These are phyloP conservation scores for Lenzites betulinus DNA, from an alignment of 768 basidiomycete species.

Conservation along the genomic window DNA sequence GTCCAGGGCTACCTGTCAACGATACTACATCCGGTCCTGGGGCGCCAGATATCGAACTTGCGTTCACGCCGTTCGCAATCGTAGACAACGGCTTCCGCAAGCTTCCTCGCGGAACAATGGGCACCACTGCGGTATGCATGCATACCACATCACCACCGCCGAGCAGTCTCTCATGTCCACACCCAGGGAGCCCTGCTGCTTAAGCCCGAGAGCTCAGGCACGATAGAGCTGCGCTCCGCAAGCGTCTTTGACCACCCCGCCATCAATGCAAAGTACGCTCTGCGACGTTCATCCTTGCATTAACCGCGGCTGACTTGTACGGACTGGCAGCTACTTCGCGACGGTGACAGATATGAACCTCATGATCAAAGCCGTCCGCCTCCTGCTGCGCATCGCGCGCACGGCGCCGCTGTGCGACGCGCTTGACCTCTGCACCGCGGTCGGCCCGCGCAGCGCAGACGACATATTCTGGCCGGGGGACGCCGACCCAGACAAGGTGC, in stretches of 20 bases:
- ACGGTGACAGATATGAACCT: slow-evolving; percentile 15
- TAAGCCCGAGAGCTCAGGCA: slow-evolving; percentile 17
- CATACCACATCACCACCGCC: neutral
- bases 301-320: slow-evolving; percentile 4
- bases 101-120: slow-evolving; percentile 5
- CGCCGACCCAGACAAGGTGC: slow-evolving; percentile 15
- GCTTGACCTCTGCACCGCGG: neutral
- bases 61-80: slow-evolving; percentile 7
- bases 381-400: slow-evolving; percentile 4
- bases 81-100: slow-evolving; percentile 1
- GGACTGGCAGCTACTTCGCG: slow-evolving; percentile 12
- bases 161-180: neutral
- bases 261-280: slow-evolving; percentile 28
- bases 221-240: slow-evolving; percentile 25
- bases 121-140: slow-evolving; percentile 2
- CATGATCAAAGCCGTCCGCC: slow-evolving; percentile 4
- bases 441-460: neutral
- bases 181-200: slow-evolving; percentile 5
- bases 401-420: slow-evolving; percentile 11
- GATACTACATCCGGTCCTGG: slow-evolving; percentile 15
- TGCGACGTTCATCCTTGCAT: neutral
- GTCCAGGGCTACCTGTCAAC: neutral
- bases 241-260: slow-evolving; percentile 27
- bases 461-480: slow-evolving; percentile 18
- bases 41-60: slow-evolving; percentile 21